Evolutionary conservation across 345 rosid genomes (phyloP).

Genomic region (Microthlaspi erraticum): DNA sequence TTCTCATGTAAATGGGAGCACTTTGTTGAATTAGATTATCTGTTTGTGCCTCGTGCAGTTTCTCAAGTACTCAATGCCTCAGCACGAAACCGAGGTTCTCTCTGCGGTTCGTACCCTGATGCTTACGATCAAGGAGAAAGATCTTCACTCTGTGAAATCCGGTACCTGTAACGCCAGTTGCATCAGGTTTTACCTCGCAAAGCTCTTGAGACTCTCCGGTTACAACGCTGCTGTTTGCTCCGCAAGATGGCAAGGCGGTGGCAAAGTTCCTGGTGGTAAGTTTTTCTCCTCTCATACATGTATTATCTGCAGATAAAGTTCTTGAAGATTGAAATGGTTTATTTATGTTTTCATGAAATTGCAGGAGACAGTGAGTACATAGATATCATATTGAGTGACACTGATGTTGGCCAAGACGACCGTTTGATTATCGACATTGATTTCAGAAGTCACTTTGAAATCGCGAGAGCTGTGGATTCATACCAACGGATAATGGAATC

Average conservation of each 20-base stretch:
- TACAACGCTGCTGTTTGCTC: constrained; percentile 87
- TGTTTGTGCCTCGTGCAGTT: constrained; percentile 51
- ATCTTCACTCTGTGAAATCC: constrained; percentile 58
- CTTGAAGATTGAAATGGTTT: background rate
- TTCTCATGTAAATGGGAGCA: background rate
- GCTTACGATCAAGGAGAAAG: constrained; percentile 63
- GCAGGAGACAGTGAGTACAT: constrained; percentile 91
- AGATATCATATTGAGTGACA: constrained; percentile 63
- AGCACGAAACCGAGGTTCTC: constrained; percentile 66
- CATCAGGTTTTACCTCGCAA: constrained; percentile 72
- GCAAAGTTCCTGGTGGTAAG: constrained; percentile 96
- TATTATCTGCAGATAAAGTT: too few relatives aligned
- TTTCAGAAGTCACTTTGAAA: constrained; percentile 90
- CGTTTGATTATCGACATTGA: constrained; percentile 85
- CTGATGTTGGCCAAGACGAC: constrained; percentile 55
- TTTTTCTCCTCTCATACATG: background rate
- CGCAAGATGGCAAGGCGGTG: constrained; percentile 77
- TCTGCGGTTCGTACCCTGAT: constrained; percentile 64
- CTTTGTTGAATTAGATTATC: background rate
- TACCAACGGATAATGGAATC: constrained; percentile 74
- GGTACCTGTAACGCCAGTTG: constrained; percentile 83
- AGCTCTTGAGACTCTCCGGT: constrained; percentile 76
- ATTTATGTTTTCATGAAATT: background rate
- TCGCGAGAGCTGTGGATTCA: constrained; percentile 90
- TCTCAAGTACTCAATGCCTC: constrained; percentile 58